A percentile compares a stretch with the other conserved stretches of the same genome.
phyloP scores from a whole-genome alignment of 2,329 filamentous ascomycete species.

The Fusarium sp. region DNA sequence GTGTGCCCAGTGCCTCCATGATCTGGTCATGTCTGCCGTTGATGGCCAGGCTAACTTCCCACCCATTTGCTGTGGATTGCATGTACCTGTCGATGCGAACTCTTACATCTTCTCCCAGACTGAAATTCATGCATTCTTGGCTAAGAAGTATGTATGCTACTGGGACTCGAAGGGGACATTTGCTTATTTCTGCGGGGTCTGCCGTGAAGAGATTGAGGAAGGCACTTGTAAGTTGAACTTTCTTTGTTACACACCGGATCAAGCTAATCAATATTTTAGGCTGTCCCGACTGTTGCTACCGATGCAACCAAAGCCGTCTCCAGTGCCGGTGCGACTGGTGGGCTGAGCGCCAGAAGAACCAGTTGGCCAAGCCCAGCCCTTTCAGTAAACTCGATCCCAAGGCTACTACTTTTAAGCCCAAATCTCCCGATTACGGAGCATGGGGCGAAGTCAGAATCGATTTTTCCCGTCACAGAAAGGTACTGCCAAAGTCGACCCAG shows the following conservation, averaged over 20 bases:
- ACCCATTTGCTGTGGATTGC: conserved; percentile 6
- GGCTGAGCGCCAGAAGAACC: not conserved
- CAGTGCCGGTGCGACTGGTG: conserved; percentile 13
- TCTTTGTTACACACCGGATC: accelerated
- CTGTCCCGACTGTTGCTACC: conserved; percentile 21
- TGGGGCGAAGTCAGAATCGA: too few relatives aligned
- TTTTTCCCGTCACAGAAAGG: too few relatives aligned
- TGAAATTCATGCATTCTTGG: not conserved
- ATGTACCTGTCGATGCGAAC: conserved; percentile 9
- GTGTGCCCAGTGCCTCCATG: conserved; percentile 10
- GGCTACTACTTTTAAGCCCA: not conserved
- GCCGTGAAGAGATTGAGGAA: not conserved
- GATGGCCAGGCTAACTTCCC: not conserved
- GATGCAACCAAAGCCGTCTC: not conserved
- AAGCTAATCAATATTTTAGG: not conserved
- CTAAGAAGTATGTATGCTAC: conserved; percentile 1
- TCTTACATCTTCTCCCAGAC: not conserved
- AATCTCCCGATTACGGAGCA: too few relatives aligned
- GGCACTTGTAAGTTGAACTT: conserved; percentile 2
- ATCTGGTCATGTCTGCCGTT: conserved; percentile 7
- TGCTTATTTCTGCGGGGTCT: too few relatives aligned
- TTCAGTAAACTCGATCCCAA: not conserved
- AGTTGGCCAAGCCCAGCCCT: not conserved
- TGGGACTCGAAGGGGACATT: too few relatives aligned
- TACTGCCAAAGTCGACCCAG: not conserved